A percentile compares a stretch with the other conserved stretches of the same genome.
These are phyloP conservation scores for Bertia moriformis DNA, from an alignment of 2,329 filamentous ascomycete species.

Conservation along the genomic window DNA sequence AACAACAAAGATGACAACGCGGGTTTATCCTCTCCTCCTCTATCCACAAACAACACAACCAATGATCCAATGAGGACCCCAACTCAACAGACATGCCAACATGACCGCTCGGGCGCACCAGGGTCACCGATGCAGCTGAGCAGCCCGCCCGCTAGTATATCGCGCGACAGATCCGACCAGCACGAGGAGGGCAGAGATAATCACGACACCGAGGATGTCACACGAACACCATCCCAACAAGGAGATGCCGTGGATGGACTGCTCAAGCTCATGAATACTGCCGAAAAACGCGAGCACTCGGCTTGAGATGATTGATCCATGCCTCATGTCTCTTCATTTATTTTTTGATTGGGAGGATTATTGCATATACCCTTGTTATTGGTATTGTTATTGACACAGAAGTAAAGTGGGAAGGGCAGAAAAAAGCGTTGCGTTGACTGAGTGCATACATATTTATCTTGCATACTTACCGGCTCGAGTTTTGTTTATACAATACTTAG, in stretches of 20 bases:
- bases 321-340: too few relatives aligned
- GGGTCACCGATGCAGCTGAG: slow-evolving; percentile 18
- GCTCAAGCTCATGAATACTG: slow-evolving; percentile 20
- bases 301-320: slow-evolving; percentile 3
- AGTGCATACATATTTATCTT: too few relatives aligned
- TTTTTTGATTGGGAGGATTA: too few relatives aligned
- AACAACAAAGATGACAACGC: not conserved
- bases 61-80: slow-evolving; percentile 8
- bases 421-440: too few relatives aligned
- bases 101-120: slow-evolving; percentile 2
- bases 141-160: slow-evolving; percentile 15
- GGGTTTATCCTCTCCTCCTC: not conserved
- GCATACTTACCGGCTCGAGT: too few relatives aligned
- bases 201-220: slow-evolving; percentile 7
- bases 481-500: too few relatives aligned
- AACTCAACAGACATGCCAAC: slow-evolving; percentile 5
- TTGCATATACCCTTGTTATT: too few relatives aligned
- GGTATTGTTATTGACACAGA: too few relatives aligned
- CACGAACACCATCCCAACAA: slow-evolving; percentile 12
- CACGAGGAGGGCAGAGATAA: not conserved
- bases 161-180: slow-evolving; percentile 3
- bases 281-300: slow-evolving; percentile 10
- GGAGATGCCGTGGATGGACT: slow-evolving; percentile 21
- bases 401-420: too few relatives aligned
- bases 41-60: not conserved